These are phyloP conservation scores for Lasiosphaeris hirsuta DNA, from an alignment of 495 filamentous ascomycete species.

Conservation along the genomic window DNA sequence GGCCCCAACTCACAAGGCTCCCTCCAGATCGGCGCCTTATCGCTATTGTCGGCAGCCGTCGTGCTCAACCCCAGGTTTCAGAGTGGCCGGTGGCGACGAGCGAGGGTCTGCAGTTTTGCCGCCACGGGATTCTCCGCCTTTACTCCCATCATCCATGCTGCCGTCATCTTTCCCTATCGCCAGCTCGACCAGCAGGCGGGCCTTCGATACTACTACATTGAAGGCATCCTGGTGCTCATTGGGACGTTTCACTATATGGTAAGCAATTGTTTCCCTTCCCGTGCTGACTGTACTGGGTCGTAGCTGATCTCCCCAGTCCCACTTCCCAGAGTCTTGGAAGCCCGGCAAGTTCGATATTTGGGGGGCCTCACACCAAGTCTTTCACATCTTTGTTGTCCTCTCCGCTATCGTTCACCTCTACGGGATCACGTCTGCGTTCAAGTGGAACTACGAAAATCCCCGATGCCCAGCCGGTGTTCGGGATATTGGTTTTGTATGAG, in stretches of 20 bases:
- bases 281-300: too few relatives aligned
- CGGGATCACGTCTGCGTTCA: constrained; percentile 15
- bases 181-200: constrained; percentile 24
- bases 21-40: constrained; percentile 62
- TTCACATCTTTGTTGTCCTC: constrained; percentile 46
- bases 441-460: constrained; percentile 20
- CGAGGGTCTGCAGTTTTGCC: constrained; percentile 75
- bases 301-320: constrained; percentile 13
- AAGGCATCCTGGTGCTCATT: constrained; percentile 48
- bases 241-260: constrained; percentile 16
- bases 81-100: constrained; percentile 64
- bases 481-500: too few relatives aligned
- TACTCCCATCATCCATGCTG: constrained; percentile 22
- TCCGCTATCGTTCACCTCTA: constrained; percentile 14
- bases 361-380: constrained; percentile 65
- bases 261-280: neutral
- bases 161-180: constrained; percentile 17
- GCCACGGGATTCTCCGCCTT: constrained; percentile 72
- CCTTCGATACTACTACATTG: constrained; percentile 48
- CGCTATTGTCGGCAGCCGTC: constrained; percentile 58
- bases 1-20: neutral
- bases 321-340: constrained; percentile 49
- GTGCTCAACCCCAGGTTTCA: constrained; percentile 64
- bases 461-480: constrained; percentile 2
- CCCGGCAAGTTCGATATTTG: constrained; percentile 61